Evolutionary conservation across 1,284 basidiomycete genomes (phyloP), one percentile per base, ranked within the genome.

Genomic region (Cerioporus squamosus): DNA sequence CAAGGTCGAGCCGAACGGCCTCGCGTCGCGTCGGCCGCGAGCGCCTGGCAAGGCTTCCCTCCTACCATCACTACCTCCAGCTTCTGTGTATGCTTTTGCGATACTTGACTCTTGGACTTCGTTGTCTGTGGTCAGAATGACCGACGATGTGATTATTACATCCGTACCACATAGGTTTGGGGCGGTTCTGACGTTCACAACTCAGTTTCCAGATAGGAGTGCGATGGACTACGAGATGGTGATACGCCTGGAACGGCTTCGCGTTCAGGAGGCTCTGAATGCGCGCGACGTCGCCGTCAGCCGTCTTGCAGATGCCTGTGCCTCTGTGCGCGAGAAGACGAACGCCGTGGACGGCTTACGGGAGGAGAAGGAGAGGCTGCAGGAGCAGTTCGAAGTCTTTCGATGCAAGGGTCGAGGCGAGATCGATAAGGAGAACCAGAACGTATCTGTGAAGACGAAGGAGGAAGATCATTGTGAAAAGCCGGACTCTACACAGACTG

Each of bases 281-380:
- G 88, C 88, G 26, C 82, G 89, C 43, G 89, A 91, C 68, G 80
- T 78, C 36, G 81, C 81, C n/a, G 81, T 88, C 1, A 71, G 80
- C 40, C 83, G 81, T 26, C 79, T 91, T n/a, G 77, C 80, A 26
- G 80, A 83, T 44, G 87, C 86, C 2, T 88, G 85, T 66, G 71
- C 75, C 23, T 84, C 85, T 0, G 74, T 91, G 57, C 79, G 81
- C 31, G 80, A 87, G 66, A 90, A 90, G 72, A 75, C 80, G 2
- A 72, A 75, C 17, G 69, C 75, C 8, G 82, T 91, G 55, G 76
- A 80, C 33, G 72, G 69, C 5, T 71, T 89, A 33, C 77, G 82
- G 57, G 73, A 76, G 55, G 78, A 83, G 63, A 68, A 74, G 44
- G 63, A 62, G 23, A 65, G 65, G 12, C 64, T 71, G 42, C 69